Evolutionary conservation across 228 moss, liverwort and hornwort genomes (phyloP).

Genomic region (Sphagnum fallax): DNA sequence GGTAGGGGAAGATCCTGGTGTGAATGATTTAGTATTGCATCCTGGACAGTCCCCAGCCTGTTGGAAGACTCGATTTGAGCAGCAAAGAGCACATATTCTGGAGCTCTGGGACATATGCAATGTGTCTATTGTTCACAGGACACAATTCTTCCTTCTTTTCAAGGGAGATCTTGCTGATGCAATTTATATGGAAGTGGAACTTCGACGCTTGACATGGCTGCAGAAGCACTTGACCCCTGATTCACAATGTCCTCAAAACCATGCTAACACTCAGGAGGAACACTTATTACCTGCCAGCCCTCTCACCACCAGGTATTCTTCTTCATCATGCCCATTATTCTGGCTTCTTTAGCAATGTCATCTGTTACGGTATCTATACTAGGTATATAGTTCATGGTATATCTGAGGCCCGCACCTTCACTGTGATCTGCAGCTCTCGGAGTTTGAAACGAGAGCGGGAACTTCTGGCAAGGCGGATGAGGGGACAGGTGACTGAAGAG

Average conservation of each 20-base stretch:
- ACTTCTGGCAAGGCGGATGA: conserved; percentile 73
- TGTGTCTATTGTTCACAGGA: conserved; percentile 90
- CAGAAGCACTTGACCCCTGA: conserved; percentile 75
- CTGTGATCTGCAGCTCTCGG: conserved; percentile 33
- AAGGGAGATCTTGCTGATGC: conserved; percentile 85
- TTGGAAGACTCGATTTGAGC: conserved; percentile 67
- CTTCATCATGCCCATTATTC: not conserved
- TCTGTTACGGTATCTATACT: not conserved
- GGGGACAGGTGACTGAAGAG: conserved; percentile 55
- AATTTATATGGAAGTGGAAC: conserved; percentile 93
- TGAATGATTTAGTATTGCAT: conserved; percentile 57
- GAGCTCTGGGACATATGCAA: conserved; percentile 94
- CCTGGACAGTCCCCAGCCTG: conserved; percentile 68
- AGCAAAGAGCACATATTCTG: conserved; percentile 71
- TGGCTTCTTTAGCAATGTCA: not conserved
- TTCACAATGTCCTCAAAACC: conserved; percentile 33
- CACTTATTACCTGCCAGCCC: conserved; percentile 61
- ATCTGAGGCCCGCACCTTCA: not conserved
- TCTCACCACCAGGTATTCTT: conserved; percentile 53
- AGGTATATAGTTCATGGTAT: not conserved
- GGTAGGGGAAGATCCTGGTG: conserved; percentile 35
- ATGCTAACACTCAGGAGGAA: conserved; percentile 35
- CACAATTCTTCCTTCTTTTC: conserved; percentile 83
- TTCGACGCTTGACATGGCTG: conserved; percentile 81
- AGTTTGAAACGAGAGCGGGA: conserved; percentile 77